These are phyloP conservation scores for Lactarius hengduanensis DNA, from an alignment of 768 basidiomycete genomes.

Conservation along the genomic window DNA sequence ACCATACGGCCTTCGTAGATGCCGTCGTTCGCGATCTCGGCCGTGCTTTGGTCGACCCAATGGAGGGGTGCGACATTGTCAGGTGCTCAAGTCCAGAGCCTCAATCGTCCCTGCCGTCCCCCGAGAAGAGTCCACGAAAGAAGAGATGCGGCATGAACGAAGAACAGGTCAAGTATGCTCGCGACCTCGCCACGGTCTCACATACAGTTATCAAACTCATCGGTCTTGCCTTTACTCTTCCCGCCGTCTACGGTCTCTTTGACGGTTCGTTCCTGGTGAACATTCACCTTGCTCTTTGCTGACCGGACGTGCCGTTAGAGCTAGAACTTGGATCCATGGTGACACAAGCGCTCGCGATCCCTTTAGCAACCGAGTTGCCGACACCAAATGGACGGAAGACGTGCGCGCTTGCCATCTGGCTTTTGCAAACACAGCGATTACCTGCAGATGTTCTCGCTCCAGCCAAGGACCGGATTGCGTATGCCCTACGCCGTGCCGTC, in stretches of 20 bases:
- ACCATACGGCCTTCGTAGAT: conserved; percentile 49
- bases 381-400: conserved; percentile 88
- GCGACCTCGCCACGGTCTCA: conserved; percentile 72
- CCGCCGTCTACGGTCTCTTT: conserved; percentile 60
- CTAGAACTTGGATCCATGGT: conserved; percentile 58
- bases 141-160: conserved; percentile 72
- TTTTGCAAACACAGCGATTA: conserved; percentile 69
- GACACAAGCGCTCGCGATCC: conserved; percentile 66
- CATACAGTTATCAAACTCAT: conserved; percentile 72
- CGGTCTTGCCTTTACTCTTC: conserved; percentile 55
- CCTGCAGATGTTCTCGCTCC: conserved; percentile 59
- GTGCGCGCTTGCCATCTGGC: conserved; percentile 71
- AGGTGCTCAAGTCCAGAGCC: conserved; percentile 17
- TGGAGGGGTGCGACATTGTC: conserved; percentile 21
- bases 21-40: conserved; percentile 68
- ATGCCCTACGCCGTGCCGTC: conserved; percentile 70
- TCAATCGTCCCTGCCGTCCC: conserved; percentile 54
- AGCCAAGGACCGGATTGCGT: conserved; percentile 64
- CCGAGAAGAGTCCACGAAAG: conserved; percentile 59
- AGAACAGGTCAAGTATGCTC: conserved; percentile 73
- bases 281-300: conserved; percentile 13
- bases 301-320: conserved; percentile 41
- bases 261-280: conserved; percentile 45
- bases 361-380: conserved; percentile 63
- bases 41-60: conserved; percentile 62